A percentile compares a stretch with the other conserved stretches of the same genome.
Evolutionary conservation across 108 stramenopile species (phyloP).

Genomic region (Aurantiochytrium sp.): DNA sequence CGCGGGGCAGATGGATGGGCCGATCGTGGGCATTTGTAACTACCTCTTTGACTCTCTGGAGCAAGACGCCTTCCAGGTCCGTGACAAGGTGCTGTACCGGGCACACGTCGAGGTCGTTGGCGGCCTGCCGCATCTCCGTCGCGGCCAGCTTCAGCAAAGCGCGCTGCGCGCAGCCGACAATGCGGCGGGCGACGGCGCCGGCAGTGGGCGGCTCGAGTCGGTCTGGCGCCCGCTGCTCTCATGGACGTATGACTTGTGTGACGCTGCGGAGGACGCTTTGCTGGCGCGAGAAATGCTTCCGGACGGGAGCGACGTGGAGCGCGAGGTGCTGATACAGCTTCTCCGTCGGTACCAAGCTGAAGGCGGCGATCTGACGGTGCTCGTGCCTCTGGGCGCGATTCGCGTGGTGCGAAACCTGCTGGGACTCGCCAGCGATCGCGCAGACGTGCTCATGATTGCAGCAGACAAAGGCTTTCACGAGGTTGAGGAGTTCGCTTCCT

Average conservation of each 20-base stretch:
- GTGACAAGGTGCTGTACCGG: neutral
- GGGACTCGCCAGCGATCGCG: neutral
- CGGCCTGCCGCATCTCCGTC: neutral
- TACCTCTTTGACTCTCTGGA: neutral
- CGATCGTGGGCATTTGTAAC: neutral
- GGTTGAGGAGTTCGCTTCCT: neutral
- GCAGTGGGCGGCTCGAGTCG: neutral
- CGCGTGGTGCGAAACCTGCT: neutral
- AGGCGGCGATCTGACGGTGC: neutral
- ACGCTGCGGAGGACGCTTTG: neutral
- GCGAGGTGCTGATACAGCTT: neutral
- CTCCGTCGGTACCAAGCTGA: neutral
- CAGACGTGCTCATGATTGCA: neutral
- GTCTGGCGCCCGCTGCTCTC: neutral
- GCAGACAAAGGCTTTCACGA: neutral
- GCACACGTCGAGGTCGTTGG: neutral
- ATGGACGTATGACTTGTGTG: neutral
- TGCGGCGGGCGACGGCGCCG: neutral
- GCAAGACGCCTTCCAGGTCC: neutral
- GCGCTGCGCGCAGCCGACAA: too few species aligned
- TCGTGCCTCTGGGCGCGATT: slow-evolving; percentile 3
- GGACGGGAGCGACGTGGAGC: neutral
- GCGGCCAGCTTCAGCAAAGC: too few species aligned
- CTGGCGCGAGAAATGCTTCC: neutral
- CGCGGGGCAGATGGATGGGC: neutral